Evolutionary conservation across 768 basidiomycete genomes (phyloP).

Genomic region (Suillus alpinus): DNA sequence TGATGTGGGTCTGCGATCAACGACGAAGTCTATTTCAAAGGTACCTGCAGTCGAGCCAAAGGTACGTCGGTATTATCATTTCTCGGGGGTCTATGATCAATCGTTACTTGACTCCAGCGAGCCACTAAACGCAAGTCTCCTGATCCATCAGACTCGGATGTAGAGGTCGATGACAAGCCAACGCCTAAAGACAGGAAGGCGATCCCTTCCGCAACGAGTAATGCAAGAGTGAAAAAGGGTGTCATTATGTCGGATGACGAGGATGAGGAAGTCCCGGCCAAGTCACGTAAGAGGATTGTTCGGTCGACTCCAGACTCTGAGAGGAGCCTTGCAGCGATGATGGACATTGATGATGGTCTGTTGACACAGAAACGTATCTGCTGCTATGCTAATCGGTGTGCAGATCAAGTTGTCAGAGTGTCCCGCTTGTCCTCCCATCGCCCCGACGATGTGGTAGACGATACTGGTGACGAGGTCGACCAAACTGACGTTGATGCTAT

Average conservation of each 20-base stretch:
- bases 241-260: conserved; percentile 63
- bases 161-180: conserved; percentile 15
- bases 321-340: conserved; percentile 53
- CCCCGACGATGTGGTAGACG: conserved; percentile 26
- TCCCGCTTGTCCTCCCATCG: conserved; percentile 18
- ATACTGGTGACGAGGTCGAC: conserved; percentile 25
- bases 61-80: conserved; percentile 1
- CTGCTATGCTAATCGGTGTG: conserved; percentile 11
- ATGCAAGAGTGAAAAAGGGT: conserved; percentile 42
- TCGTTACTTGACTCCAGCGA: conserved; percentile 27
- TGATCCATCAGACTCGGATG: conserved; percentile 31
- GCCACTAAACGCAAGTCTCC: conserved; percentile 45
- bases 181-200: conserved; percentile 11
- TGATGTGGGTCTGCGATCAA: not conserved
- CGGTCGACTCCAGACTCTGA: conserved; percentile 41
- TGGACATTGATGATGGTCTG: conserved; percentile 77
- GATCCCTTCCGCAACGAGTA: conserved; percentile 4
- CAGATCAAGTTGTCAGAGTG: conserved; percentile 26
- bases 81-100: not conserved
- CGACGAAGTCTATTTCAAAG: not conserved
- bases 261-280: conserved; percentile 33
- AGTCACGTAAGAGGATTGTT: conserved; percentile 28
- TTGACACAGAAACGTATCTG: conserved; percentile 13
- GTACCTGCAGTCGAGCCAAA: conserved; percentile 3
- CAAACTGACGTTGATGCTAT: conserved; percentile 28